Conservation (phyloP, 108 stramenopile species). For the Fragilariopsis cylindrus region DNA sequence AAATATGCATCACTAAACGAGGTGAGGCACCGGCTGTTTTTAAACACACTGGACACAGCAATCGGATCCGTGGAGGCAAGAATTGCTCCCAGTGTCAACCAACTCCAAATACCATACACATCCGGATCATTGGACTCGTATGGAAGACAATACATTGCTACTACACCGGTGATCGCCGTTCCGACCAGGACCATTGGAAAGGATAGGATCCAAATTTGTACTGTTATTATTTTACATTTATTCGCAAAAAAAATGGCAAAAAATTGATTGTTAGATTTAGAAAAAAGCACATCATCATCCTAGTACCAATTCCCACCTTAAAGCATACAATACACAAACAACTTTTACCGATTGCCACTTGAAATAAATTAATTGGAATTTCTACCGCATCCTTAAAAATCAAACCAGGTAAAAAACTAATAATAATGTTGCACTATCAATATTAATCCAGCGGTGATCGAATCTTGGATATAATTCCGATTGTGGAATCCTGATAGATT, state of each 20-base stretch:
- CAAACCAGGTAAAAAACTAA: constrained; percentile 65
- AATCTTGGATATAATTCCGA: constrained; percentile 12
- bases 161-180: constrained; percentile 36
- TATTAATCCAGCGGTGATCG: constrained; percentile 48
- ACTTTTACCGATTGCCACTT: background rate
- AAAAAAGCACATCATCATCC: no score
- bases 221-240: background rate
- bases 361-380: constrained; percentile 52
- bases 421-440: constrained; percentile 58
- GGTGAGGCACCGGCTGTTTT: constrained; percentile 27
- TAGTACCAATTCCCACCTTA: no score
- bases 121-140: constrained; percentile 33
- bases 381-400: constrained; percentile 54
- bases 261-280: no score
- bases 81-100: constrained; percentile 69
- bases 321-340: no score
- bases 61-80: constrained; percentile 90
- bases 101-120: background rate
- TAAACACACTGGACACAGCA: constrained; percentile 65
- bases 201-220: constrained; percentile 42
- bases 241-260: no score
- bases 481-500: constrained; percentile 12
- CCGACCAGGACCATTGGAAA: constrained; percentile 62
- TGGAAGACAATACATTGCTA: constrained; percentile 35
- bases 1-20: constrained; percentile 33